Evolutionary conservation across 2,329 filamentous ascomycete species (phyloP).

Genomic region (Colletotrichum echinochloae): DNA sequence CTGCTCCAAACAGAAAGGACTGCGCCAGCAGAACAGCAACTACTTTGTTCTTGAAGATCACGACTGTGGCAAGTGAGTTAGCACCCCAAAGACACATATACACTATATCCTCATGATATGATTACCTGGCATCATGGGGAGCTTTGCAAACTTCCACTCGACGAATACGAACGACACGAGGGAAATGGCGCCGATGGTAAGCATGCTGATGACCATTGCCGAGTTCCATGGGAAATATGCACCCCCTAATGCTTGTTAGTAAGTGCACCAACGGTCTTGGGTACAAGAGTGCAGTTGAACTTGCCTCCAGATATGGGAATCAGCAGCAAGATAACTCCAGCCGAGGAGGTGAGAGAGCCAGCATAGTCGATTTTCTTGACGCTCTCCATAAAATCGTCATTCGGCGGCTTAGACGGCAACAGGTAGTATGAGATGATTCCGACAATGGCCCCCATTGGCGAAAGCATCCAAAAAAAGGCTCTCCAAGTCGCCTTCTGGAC

Average conservation of each 20-base stretch:
- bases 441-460: slow-evolving; percentile 60
- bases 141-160: slow-evolving; percentile 46
- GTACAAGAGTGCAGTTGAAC: not conserved
- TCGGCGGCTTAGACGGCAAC: slow-evolving; percentile 64
- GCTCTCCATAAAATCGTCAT: slow-evolving; percentile 59
- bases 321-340: slow-evolving; percentile 69
- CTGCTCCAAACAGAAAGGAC: slow-evolving; percentile 69
- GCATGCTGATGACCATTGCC: slow-evolving; percentile 44
- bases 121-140: slow-evolving; percentile 46
- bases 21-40: slow-evolving; percentile 67
- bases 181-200: slow-evolving; percentile 42
- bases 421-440: slow-evolving; percentile 60
- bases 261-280: too few relatives aligned
- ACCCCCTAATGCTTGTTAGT: slow-evolving; percentile 41
- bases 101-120: accelerated
- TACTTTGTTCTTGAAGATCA: slow-evolving; percentile 66
- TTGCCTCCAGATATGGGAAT: slow-evolving; percentile 71
- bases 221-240: slow-evolving; percentile 46
- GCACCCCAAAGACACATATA: accelerated
- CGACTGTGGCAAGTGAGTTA: slow-evolving; percentile 47
- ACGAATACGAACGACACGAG: slow-evolving; percentile 43
- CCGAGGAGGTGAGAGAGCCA: slow-evolving; percentile 65
- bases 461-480: slow-evolving; percentile 60
- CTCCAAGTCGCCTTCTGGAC: slow-evolving; percentile 55
- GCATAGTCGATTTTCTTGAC: slow-evolving; percentile 69